Evolutionary conservation across 2,329 filamentous ascomycete species (phyloP).

Genomic region (Cladorrhinum sp.): DNA sequence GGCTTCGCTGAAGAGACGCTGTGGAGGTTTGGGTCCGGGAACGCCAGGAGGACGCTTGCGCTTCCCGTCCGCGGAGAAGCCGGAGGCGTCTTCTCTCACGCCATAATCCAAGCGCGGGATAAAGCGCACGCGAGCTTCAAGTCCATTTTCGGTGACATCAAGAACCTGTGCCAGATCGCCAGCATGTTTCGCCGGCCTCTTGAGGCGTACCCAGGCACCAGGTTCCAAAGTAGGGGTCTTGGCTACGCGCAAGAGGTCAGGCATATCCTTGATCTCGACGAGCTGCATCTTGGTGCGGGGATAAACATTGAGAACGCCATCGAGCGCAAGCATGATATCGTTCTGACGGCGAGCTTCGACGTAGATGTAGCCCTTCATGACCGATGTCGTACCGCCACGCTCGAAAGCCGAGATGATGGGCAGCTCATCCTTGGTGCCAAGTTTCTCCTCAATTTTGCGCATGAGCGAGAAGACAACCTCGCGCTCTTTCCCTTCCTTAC

Average conservation of each 20-base stretch:
- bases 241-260: conserved; percentile 84
- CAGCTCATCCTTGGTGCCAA: conserved; percentile 73
- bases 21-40: conserved; percentile 70
- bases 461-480: conserved; percentile 86
- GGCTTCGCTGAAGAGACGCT: conserved; percentile 85
- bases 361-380: conserved; percentile 94
- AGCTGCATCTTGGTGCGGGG: conserved; percentile 81
- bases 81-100: conserved; percentile 68
- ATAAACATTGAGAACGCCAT: conserved; percentile 86
- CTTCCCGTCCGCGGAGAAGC: conserved; percentile 60
- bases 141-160: conserved; percentile 87
- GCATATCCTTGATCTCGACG: conserved; percentile 96
- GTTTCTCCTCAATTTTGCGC: conserved; percentile 80
- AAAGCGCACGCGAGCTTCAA: conserved; percentile 81
- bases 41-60: conserved; percentile 67
- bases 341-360: conserved; percentile 86
- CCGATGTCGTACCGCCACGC: conserved; percentile 69
- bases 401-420: conserved; percentile 90
- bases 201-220: conserved; percentile 89
- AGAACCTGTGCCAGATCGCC: conserved; percentile 90
- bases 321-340: conserved; percentile 78
- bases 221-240: conserved; percentile 83
- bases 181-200: conserved; percentile 73
- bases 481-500: conserved; percentile 91
- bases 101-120: conserved; percentile 93